Evolutionary conservation across 2,329 filamentous ascomycete genomes (phyloP), one percentile per base, ranked within the genome.

Genomic region (Metarhizium brunneum): DNA sequence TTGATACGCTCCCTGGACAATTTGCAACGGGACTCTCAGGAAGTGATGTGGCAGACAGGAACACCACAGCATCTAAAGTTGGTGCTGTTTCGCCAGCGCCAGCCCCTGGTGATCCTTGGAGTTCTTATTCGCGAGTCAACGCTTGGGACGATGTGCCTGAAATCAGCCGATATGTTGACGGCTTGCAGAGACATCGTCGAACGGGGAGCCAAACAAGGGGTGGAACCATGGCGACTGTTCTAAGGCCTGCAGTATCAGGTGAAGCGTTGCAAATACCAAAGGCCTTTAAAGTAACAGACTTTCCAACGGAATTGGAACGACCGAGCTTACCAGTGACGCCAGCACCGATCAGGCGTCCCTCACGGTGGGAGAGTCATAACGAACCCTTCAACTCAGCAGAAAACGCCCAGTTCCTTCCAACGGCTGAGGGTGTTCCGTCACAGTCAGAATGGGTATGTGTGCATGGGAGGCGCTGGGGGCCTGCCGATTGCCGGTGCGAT

Each of bases 401-500:
- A 52, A 72, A 75, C 60, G 50, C 25, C 30, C 79, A 78, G 59
- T 76, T 79, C 65, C 76, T 96, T 62, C 90, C 90, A 59, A 76
- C 77, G 61, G 91, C 92, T 52, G 83, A 89, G 68, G 92, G 90
- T 53, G 91, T 96, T 60, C 91, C 92, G 59, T 79, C 83, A 70
- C 92, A 96, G 79, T 81, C 83, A 68, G 90, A 96, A 71, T 96
- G 92, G 92, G 91, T 96, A 90, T 87, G 90, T 90, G 79, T 79
- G 72, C 79, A 81, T 66, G 78, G 78, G 59, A 69, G 68, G 59
- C 64, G 66, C 61, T 82, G 77, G 73, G 67, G 63, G 58, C 74
- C 74, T 59, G 69, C 72, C 65, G 78, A 80, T 69, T 82, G 78
- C 71, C 72, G 75, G 63, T 83, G 79, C 70, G 73, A 77, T 62